phyloP scores from a whole-genome alignment of 148 eudicot species.

The Camellia sinensis region DNA sequence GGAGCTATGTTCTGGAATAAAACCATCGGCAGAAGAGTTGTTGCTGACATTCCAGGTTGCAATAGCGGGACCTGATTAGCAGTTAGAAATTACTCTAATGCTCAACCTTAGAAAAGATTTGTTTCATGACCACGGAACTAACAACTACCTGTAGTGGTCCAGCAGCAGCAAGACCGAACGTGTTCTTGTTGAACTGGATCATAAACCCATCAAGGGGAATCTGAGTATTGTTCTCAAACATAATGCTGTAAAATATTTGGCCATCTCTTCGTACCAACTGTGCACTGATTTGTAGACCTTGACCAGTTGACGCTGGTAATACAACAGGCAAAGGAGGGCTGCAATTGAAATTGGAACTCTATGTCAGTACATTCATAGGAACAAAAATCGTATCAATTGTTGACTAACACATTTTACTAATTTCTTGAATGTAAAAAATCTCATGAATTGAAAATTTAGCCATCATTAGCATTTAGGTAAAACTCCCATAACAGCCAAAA shows the following conservation, averaged over 20 bases:
- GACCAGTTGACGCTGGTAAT: constrained; percentile 75
- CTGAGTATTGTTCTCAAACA: constrained; percentile 78
- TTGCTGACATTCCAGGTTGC: constrained; percentile 83
- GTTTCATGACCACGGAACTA: background rate
- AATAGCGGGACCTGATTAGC: constrained; percentile 61
- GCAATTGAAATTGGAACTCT: constrained; percentile 33
- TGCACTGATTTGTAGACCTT: constrained; percentile 92
- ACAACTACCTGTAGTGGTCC: constrained; percentile 79
- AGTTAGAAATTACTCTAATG: constrained; percentile 6
- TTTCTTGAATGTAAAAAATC: background rate
- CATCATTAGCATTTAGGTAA: background rate
- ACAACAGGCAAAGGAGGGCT: constrained; percentile 86
- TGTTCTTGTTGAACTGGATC: constrained; percentile 97
- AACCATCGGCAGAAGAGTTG: constrained; percentile 86
- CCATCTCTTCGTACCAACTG: constrained; percentile 86
- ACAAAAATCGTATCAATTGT: background rate
- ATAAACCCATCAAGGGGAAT: constrained; percentile 81
- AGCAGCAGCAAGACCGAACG: constrained; percentile 89
- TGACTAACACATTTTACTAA: background rate
- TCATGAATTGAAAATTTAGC: background rate
- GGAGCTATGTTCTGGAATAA: constrained; percentile 82
- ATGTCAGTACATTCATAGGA: constrained; percentile 10
- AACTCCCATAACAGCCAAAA: background rate
- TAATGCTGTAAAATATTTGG: constrained; percentile 76
- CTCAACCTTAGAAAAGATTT: background rate